These are phyloP conservation scores for Cudoniella acicularis DNA, from an alignment of 495 filamentous ascomycete genomes.

Conservation along the genomic window DNA sequence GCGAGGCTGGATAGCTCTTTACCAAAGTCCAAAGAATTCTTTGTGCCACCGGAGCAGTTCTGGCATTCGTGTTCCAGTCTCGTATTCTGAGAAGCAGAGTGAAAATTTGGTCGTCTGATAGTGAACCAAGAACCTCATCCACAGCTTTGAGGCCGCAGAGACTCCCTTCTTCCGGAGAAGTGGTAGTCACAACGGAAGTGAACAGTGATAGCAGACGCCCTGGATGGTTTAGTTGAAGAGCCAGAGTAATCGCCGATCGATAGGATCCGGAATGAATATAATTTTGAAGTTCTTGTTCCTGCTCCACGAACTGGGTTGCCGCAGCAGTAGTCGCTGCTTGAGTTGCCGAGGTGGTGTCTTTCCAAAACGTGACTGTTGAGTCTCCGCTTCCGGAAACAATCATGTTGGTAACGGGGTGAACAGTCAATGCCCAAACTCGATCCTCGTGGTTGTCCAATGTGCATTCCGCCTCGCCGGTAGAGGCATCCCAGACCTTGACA, in stretches of 20 bases:
- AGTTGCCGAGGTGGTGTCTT: slow-evolving; percentile 82
- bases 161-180: slow-evolving; percentile 54
- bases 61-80: slow-evolving; percentile 95
- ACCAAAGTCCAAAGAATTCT: slow-evolving; percentile 77
- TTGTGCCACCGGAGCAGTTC: slow-evolving; percentile 82
- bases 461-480: slow-evolving; percentile 70
- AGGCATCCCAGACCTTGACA: slow-evolving; percentile 91
- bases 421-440: slow-evolving; percentile 81
- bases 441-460: slow-evolving; percentile 97
- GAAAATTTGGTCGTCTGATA: slow-evolving; percentile 80
- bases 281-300: slow-evolving; percentile 90
- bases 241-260: slow-evolving; percentile 86
- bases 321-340: slow-evolving; percentile 64
- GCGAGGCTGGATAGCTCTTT: slow-evolving; percentile 67
- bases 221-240: slow-evolving; percentile 90
- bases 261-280: slow-evolving; percentile 81
- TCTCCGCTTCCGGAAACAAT: slow-evolving; percentile 89
- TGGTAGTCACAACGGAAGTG: slow-evolving; percentile 67
- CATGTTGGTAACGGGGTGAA: slow-evolving; percentile 61
- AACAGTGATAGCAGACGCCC: slow-evolving; percentile 79
- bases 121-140: slow-evolving; percentile 74
- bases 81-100: slow-evolving; percentile 72
- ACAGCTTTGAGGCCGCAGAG: slow-evolving; percentile 73
- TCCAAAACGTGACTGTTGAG: slow-evolving; percentile 90
- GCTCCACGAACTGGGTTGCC: slow-evolving; percentile 76